These are phyloP conservation scores for Beta macrorhiza DNA, from an alignment of 179 eudicot species.

Conservation along the genomic window DNA sequence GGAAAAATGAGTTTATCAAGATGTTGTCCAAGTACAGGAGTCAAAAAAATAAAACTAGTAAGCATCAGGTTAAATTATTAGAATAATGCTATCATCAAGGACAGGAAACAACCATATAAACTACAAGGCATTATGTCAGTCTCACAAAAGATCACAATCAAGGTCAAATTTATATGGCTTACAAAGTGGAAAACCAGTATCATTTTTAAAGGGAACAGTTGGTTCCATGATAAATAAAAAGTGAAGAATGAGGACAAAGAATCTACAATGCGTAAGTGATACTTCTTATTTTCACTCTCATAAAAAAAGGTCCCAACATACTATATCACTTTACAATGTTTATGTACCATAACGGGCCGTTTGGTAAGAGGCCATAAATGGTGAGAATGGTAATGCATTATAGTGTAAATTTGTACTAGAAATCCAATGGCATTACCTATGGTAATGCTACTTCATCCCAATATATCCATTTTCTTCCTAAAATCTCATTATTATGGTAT, in stretches of 20 bases:
- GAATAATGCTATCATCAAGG: background rate
- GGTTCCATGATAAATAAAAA: background rate
- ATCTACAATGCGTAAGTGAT: background rate
- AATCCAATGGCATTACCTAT: too few species aligned
- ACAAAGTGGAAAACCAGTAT: background rate
- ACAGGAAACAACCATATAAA: background rate
- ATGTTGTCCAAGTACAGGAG: background rate
- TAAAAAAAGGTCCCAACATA: background rate
- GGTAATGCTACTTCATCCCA: too few species aligned
- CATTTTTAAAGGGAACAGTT: background rate
- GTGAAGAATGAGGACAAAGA: background rate
- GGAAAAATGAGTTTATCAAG: background rate
- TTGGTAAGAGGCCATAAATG: too few species aligned
- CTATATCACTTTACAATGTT: background rate
- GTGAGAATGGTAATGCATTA: too few species aligned
- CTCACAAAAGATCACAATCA: too few species aligned
- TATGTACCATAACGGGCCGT: too few species aligned
- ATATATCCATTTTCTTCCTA: too few species aligned
- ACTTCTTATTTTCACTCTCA: background rate
- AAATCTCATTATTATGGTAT: too few species aligned
- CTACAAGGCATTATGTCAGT: too few species aligned
- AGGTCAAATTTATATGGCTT: background rate
- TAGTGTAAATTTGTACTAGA: too few species aligned
- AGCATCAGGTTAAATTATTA: background rate
- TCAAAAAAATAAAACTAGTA: background rate